Evolutionary conservation across 2,329 filamentous ascomycete genomes (phyloP).

Genomic region (Xylaria sp.): DNA sequence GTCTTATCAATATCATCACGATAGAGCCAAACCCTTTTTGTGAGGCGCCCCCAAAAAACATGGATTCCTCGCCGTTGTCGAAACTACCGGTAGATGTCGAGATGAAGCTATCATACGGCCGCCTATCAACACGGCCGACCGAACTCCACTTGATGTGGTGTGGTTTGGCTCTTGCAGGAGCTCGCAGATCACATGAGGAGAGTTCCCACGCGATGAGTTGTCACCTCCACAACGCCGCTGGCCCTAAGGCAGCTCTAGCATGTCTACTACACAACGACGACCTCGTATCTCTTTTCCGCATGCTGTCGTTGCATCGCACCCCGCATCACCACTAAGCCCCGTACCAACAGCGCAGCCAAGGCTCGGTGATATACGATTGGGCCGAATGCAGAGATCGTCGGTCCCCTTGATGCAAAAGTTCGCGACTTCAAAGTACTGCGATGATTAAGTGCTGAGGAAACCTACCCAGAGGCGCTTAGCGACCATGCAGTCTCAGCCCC

Average conservation of each 20-base stretch:
- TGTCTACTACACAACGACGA: conserved; percentile 22
- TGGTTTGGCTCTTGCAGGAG: conserved; percentile 37
- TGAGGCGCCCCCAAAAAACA: conserved; percentile 3
- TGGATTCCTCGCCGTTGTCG: conserved; percentile 7
- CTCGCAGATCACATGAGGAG: conserved; percentile 37
- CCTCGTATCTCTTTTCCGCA: conserved; percentile 31
- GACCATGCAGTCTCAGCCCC: conserved; percentile 15
- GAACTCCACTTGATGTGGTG: conserved; percentile 27
- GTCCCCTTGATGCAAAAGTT: conserved; percentile 12
- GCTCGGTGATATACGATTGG: conserved; percentile 23
- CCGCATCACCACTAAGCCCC: conserved; percentile 22
- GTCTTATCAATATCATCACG: conserved; percentile 15
- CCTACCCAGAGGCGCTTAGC: background rate
- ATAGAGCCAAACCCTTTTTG: conserved; percentile 1
- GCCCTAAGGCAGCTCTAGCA: conserved; percentile 22
- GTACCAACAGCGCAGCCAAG: conserved; percentile 30
- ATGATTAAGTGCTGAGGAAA: background rate
- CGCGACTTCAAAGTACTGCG: conserved; percentile 15
- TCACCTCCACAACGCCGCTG: conserved; percentile 36
- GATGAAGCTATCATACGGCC: conserved; percentile 25
- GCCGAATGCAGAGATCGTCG: conserved; percentile 26
- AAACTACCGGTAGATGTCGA: conserved; percentile 11
- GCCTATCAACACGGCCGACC: conserved; percentile 26
- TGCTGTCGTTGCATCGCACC: conserved; percentile 29
- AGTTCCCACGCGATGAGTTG: conserved; percentile 34